These are phyloP conservation scores for Penicillium egyptiacum DNA, from an alignment of 495 filamentous ascomycete genomes.

Conservation along the genomic window DNA sequence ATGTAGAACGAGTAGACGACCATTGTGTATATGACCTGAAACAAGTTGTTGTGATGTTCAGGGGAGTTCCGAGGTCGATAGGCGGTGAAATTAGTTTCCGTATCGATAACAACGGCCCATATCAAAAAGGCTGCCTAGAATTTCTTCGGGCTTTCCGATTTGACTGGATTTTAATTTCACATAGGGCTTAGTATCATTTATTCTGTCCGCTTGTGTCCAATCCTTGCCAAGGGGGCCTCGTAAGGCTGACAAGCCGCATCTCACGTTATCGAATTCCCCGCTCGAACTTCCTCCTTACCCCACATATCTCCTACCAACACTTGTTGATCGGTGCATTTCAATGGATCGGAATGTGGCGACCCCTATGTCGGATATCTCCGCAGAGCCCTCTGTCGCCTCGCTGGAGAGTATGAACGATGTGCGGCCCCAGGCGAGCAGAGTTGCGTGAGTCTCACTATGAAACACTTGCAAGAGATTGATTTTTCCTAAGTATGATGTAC, in stretches of 20 bases:
- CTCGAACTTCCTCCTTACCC: constrained; percentile 26
- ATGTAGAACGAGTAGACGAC: constrained; percentile 97
- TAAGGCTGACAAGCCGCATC: constrained; percentile 29
- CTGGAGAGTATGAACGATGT: constrained; percentile 3
- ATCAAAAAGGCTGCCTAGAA: constrained; percentile 25
- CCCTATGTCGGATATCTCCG: constrained; percentile 21
- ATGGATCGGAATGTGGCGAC: constrained; percentile 22
- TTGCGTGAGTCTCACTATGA: constrained; percentile 20
- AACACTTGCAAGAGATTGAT: background rate
- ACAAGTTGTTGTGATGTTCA: constrained; percentile 27
- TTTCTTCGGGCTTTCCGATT: constrained; percentile 36
- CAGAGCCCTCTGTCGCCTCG: constrained; percentile 11
- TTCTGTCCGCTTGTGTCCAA: constrained; percentile 6
- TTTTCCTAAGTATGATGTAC: background rate
- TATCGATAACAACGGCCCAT: constrained; percentile 28
- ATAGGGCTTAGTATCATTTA: background rate
- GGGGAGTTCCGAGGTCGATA: constrained; percentile 15
- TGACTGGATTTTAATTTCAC: constrained; percentile 2
- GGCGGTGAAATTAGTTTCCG: constrained; percentile 24
- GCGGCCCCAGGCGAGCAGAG: constrained; percentile 14
- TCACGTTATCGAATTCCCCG: constrained; percentile 26
- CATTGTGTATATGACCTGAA: constrained; percentile 54
- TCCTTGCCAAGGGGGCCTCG: constrained; percentile 14
- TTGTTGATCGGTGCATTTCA: constrained; percentile 1
- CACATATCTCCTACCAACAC: constrained; percentile 19